phyloP scores from a whole-genome alignment of 2,329 filamentous ascomycete species.

The Raffaelea ambrosiae region DNA sequence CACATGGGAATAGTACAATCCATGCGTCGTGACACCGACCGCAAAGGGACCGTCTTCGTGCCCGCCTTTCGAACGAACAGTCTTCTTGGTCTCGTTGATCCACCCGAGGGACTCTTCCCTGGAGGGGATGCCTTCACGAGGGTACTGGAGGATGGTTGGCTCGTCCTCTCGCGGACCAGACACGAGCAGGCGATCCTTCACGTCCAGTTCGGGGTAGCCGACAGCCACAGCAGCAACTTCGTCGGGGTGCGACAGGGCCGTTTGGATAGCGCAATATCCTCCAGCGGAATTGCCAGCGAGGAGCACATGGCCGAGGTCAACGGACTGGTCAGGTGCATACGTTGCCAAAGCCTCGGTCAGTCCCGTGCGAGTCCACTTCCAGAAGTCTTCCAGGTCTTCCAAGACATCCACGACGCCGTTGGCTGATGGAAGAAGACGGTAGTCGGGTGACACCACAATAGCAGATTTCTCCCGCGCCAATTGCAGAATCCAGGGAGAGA shows the following conservation, averaged over 20 bases:
- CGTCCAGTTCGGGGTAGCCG: not conserved
- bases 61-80: not conserved
- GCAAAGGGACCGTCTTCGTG: not conserved
- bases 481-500: not conserved
- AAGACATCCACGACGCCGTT: not conserved
- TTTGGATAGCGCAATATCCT: not conserved
- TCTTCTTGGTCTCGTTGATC: not conserved
- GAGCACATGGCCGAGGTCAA: not conserved
- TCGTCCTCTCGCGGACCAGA: not conserved
- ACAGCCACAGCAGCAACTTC: not conserved
- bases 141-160: not conserved
- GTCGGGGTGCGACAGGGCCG: not conserved
- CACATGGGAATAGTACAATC: not conserved
- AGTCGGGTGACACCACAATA: not conserved
- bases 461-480: not conserved
- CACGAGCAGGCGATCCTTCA: not conserved
- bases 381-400: constrained; percentile 1
- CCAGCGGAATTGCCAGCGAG: not conserved
- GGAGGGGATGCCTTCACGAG: not conserved
- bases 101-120: not conserved
- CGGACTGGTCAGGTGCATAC: not conserved
- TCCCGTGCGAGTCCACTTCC: not conserved
- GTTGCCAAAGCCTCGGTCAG: not conserved
- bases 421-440: not conserved
- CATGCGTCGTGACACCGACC: not conserved